Percentiles rank a stretch among this genome's conserved stretches.
phyloP scores from a whole-genome alignment of 495 filamentous ascomycete genomes.

The Penicillium antarcticum region DNA sequence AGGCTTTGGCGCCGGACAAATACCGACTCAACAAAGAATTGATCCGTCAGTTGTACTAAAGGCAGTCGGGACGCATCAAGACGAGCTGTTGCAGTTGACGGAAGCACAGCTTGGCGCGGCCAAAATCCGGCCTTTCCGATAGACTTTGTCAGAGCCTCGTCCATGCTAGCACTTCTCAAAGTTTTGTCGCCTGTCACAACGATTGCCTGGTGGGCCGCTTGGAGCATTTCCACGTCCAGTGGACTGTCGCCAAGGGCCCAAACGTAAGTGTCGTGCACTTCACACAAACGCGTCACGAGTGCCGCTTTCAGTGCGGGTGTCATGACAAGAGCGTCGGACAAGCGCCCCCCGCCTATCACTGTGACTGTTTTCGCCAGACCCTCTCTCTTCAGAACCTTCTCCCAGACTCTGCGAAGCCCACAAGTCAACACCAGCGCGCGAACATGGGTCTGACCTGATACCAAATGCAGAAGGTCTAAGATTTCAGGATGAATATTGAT shows the following conservation, averaged over 20 bases:
- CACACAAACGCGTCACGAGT: slow-evolving; percentile 42
- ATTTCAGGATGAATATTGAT: slow-evolving; percentile 49
- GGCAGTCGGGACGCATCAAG: slow-evolving; percentile 48
- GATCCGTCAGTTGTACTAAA: slow-evolving; percentile 30
- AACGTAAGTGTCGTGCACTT: slow-evolving; percentile 35
- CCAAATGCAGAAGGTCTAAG: slow-evolving; percentile 35
- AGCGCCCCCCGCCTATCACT: slow-evolving; percentile 55
- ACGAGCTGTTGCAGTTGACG: slow-evolving; percentile 35
- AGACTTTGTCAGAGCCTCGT: slow-evolving; percentile 37
- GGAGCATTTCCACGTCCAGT: slow-evolving; percentile 58
- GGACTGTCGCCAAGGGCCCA: slow-evolving; percentile 64
- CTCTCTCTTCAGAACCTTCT: slow-evolving; percentile 47
- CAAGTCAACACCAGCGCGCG: slow-evolving; percentile 55
- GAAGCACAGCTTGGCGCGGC: slow-evolving; percentile 49
- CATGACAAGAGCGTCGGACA: slow-evolving; percentile 50
- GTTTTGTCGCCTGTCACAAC: slow-evolving; percentile 54
- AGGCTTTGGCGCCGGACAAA: slow-evolving; percentile 18
- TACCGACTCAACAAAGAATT: slow-evolving; percentile 35
- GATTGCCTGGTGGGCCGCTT: slow-evolving; percentile 51
- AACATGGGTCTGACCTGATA: slow-evolving; percentile 36
- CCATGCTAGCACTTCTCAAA: slow-evolving; percentile 56
- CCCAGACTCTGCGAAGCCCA: slow-evolving; percentile 56
- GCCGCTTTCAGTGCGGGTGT: slow-evolving; percentile 50
- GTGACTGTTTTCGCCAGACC: slow-evolving; percentile 43
- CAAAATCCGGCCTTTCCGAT: slow-evolving; percentile 41